Evolutionary conservation across 352 stramenopile species (phyloP).

Genomic region (Pythium grandisporangium): DNA sequence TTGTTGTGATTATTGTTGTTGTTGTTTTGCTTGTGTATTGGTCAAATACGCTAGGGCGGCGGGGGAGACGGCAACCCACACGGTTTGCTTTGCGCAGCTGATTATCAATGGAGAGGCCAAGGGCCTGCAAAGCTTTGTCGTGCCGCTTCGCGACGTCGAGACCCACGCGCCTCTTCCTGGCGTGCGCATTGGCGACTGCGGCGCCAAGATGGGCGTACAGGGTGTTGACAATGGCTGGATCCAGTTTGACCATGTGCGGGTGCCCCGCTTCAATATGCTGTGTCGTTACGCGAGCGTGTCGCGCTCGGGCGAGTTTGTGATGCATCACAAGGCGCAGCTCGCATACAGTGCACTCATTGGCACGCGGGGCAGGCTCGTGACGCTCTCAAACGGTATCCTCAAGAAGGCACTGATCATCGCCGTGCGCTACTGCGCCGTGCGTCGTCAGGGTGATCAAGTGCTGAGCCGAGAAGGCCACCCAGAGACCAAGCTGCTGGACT

Average conservation of each 20-base stretch:
- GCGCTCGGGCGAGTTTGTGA: conserved; percentile 45
- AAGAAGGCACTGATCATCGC: conserved; percentile 90
- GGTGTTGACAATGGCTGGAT: conserved; percentile 76
- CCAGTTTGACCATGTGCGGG: conserved; percentile 64
- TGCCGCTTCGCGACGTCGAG: conserved; percentile 88
- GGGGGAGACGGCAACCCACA: conserved; percentile 91
- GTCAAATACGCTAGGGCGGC: conserved; percentile 50
- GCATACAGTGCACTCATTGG: conserved; percentile 68
- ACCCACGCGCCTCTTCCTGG: conserved; percentile 40
- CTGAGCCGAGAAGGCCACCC: conserved; percentile 31
- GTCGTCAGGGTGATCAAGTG: conserved; percentile 77
- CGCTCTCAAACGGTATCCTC: conserved; percentile 61
- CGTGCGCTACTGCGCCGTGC: conserved; percentile 89
- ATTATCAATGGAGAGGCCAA: conserved; percentile 68
- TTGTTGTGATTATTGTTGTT: neutral
- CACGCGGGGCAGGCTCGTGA: conserved; percentile 72
- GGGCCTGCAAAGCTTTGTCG: conserved; percentile 95
- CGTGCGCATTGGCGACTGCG: conserved; percentile 57
- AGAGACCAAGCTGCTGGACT: conserved; percentile 91
- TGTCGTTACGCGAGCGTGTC: conserved; percentile 57
- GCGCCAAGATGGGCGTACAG: conserved; percentile 61
- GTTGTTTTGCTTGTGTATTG: neutral
- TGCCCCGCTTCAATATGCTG: conserved; percentile 74
- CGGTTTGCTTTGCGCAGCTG: conserved; percentile 92
- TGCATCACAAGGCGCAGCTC: conserved; percentile 53